Evolutionary conservation across 1,284 basidiomycete genomes (phyloP).

Genomic region (Marasmius tenuissimus): DNA sequence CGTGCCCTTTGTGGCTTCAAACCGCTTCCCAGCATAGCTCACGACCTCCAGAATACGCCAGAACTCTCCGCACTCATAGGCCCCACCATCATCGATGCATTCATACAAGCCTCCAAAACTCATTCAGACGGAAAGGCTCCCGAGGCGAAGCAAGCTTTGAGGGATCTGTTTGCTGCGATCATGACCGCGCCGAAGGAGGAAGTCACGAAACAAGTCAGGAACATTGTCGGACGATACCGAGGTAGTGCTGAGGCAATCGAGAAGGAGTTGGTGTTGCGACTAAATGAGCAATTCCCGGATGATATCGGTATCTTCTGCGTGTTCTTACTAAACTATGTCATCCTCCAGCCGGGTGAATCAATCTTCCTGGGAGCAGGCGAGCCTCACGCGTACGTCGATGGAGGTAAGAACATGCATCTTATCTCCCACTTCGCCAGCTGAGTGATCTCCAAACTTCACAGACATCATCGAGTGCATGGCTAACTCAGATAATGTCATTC

Average conservation of each 20-base stretch:
- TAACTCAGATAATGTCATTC: conserved; percentile 98
- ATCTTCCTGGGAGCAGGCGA: conserved; percentile 96
- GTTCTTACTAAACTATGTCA: conserved; percentile 88
- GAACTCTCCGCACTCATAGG: conserved; percentile 81
- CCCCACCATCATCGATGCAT: conserved; percentile 45
- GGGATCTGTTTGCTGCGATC: conserved; percentile 76
- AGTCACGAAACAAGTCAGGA: conserved; percentile 56
- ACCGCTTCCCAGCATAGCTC: conserved; percentile 72
- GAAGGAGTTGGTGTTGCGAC: conserved; percentile 65
- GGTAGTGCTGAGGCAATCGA: conserved; percentile 43
- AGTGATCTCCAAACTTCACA: conserved; percentile 28
- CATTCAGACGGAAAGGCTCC: conserved; percentile 36
- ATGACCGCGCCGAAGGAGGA: conserved; percentile 69
- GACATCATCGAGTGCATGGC: conserved; percentile 99
- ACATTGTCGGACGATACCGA: conserved; percentile 67
- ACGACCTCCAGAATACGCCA: conserved; percentile 68
- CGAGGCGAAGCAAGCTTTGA: conserved; percentile 62
- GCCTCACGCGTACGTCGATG: conserved; percentile 94
- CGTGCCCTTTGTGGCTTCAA: conserved; percentile 90
- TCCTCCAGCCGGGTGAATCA: conserved; percentile 81
- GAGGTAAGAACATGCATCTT: conserved; percentile 56
- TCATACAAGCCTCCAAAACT: conserved; percentile 47
- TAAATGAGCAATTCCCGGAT: conserved; percentile 84
- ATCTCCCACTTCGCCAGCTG: background rate
- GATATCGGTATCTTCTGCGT: conserved; percentile 96